Evolutionary conservation across 2,329 filamentous ascomycete genomes (phyloP).

Genomic region (Biscogniauxia marginata): DNA sequence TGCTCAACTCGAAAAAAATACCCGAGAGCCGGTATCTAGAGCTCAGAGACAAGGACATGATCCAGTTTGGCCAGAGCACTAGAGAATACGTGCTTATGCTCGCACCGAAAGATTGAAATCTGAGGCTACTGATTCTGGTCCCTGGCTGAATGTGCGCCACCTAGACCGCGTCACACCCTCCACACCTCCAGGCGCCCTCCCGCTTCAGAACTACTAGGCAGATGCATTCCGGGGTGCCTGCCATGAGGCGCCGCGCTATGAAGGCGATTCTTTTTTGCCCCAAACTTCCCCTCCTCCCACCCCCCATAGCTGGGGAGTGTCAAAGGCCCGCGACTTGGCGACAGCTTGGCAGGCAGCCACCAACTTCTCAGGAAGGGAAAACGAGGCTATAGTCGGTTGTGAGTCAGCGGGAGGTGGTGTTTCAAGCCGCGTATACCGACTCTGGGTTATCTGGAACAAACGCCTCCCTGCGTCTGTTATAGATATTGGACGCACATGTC

Average conservation of each 20-base stretch:
- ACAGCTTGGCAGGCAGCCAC: constrained; percentile 3
- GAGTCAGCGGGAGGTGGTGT: constrained; percentile 24
- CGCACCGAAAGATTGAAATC: constrained; percentile 44
- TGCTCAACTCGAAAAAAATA: constrained; percentile 72
- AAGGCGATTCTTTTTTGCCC: not conserved
- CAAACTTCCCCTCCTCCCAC: not conserved
- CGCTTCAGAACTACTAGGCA: too few relatives aligned
- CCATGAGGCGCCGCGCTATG: not conserved
- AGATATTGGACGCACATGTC: constrained; percentile 3
- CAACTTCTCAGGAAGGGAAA: not conserved
- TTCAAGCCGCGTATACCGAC: constrained; percentile 14
- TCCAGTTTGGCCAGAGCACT: constrained; percentile 83
- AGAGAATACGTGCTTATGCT: constrained; percentile 97
- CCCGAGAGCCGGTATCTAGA: constrained; percentile 81
- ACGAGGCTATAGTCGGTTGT: constrained; percentile 29
- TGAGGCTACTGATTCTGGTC: not conserved
- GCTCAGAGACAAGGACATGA: constrained; percentile 81
- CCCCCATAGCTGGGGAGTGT: too few relatives aligned
- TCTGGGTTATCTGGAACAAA: constrained; percentile 14
- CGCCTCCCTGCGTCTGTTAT: constrained; percentile 2
- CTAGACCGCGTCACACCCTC: not conserved
- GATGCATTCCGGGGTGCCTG: not conserved
- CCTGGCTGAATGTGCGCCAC: not conserved
- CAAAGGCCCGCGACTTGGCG: not conserved
- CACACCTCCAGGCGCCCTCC: not conserved